Evolutionary conservation across 768 basidiomycete species (phyloP).

Genomic region (Lactarius vividus): DNA sequence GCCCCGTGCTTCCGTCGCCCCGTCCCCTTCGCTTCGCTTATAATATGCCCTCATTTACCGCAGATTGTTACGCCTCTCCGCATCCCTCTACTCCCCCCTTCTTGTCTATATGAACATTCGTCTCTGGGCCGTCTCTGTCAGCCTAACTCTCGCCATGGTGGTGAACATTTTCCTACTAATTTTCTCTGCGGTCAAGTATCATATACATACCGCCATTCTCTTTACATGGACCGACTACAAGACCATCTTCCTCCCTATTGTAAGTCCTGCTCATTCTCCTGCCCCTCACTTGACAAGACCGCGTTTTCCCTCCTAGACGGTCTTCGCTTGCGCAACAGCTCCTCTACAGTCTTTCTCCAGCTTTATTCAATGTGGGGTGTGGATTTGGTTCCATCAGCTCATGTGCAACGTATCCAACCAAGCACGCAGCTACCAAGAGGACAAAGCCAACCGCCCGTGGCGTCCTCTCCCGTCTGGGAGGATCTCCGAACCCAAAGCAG

Average conservation of each 20-base stretch:
- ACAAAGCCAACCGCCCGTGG: conserved; percentile 31
- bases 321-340: conserved; percentile 27
- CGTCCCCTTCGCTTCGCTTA: conserved; percentile 10
- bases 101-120: conserved; percentile 2
- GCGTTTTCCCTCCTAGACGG: conserved; percentile 6
- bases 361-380: conserved; percentile 20
- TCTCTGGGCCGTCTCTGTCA: conserved; percentile 3
- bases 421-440: conserved; percentile 28
- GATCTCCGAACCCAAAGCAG: conserved; percentile 24
- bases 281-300: neutral
- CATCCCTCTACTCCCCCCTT: conserved; percentile 1
- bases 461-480: conserved; percentile 32
- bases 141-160: neutral
- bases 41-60: conserved; percentile 7
- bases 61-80: conserved; percentile 6
- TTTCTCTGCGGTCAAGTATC: conserved; percentile 16
- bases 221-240: conserved; percentile 36
- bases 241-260: conserved; percentile 33
- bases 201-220: conserved; percentile 29
- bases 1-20: neutral
- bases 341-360: conserved; percentile 13
- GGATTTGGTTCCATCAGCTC: conserved; percentile 32
- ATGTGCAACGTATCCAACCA: conserved; percentile 33
- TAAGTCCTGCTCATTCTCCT: conserved; percentile 18
- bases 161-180: conserved; percentile 9